These are phyloP conservation scores for Claviceps pazoutovae DNA, from an alignment of 2,329 filamentous ascomycete genomes.

Conservation along the genomic window DNA sequence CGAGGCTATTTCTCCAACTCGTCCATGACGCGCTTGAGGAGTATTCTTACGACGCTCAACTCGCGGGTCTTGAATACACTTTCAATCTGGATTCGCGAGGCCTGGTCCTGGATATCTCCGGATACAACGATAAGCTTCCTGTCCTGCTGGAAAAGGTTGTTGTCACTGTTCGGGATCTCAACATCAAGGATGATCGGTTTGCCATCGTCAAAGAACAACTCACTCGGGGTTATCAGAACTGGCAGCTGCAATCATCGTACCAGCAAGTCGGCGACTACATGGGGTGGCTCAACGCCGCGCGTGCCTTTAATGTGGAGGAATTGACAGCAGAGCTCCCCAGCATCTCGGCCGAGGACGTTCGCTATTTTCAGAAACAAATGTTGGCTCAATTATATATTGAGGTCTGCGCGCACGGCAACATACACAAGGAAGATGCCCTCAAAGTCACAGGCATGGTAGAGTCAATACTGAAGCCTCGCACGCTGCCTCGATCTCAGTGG, in stretches of 20 bases:
- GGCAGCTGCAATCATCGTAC: conserved; percentile 78
- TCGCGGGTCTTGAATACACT: conserved; percentile 76
- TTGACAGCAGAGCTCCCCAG: conserved; percentile 61
- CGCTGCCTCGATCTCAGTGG: conserved; percentile 66
- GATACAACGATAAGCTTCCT: conserved; percentile 92
- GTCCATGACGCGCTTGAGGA: conserved; percentile 82
- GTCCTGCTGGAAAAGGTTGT: conserved; percentile 85
- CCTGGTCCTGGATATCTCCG: conserved; percentile 63
- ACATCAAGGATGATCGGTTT: conserved; percentile 77
- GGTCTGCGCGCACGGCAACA: conserved; percentile 75
- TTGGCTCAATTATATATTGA: conserved; percentile 79
- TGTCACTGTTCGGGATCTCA: conserved; percentile 67
- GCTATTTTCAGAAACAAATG: conserved; percentile 65
- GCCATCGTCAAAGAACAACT: conserved; percentile 81
- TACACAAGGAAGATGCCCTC: conserved; percentile 87
- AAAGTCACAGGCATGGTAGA: conserved; percentile 75
- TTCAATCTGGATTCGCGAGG: conserved; percentile 61
- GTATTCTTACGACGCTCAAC: conserved; percentile 90
- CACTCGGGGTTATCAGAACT: conserved; percentile 66
- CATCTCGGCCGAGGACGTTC: conserved; percentile 61
- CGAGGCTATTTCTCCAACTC: conserved; percentile 68
- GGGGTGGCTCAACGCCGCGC: conserved; percentile 64
- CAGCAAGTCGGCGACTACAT: conserved; percentile 76
- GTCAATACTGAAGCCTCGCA: conserved; percentile 57
- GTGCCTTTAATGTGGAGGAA: conserved; percentile 67